Evolutionary conservation across 2,329 filamentous ascomycete species (phyloP).

Genomic region (Elsinoe perseae): DNA sequence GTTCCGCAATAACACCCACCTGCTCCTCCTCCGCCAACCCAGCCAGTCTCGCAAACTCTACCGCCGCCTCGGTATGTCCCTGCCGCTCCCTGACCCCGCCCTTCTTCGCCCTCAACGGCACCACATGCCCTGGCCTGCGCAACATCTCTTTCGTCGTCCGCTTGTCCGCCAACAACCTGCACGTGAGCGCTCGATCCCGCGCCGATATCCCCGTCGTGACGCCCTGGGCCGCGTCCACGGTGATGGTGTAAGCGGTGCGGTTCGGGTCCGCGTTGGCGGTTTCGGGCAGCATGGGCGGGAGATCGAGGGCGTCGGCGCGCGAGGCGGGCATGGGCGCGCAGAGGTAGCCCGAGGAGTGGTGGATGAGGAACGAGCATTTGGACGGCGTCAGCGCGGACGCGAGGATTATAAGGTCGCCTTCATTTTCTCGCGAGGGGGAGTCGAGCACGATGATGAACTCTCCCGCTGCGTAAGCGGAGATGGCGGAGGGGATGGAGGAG

Average conservation of each 20-base stretch:
- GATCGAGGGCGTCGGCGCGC: conserved; percentile 61
- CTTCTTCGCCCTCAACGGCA: conserved; percentile 69
- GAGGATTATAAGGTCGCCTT: conserved; percentile 95
- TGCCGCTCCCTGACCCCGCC: conserved; percentile 73
- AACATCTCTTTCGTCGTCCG: conserved; percentile 53
- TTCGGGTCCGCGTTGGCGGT: conserved; percentile 70
- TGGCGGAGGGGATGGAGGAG: conserved; percentile 12
- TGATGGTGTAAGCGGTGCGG: conserved; percentile 86
- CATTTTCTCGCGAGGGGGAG: conserved; percentile 86
- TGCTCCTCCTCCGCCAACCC: conserved; percentile 53
- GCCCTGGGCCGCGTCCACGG: conserved; percentile 66
- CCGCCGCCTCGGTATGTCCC: conserved; percentile 89
- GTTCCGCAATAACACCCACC: conserved; percentile 80
- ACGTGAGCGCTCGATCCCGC: conserved; percentile 75
- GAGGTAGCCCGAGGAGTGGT: conserved; percentile 79
- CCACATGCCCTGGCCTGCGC: conserved; percentile 78
- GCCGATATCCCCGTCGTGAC: conserved; percentile 88
- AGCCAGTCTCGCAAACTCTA: conserved; percentile 81
- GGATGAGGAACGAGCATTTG: conserved; percentile 95
- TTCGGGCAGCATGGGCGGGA: conserved; percentile 77
- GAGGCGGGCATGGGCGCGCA: conserved; percentile 72
- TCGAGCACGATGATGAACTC: conserved; percentile 96
- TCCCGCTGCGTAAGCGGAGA: conserved; percentile 37
- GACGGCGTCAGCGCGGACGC: conserved; percentile 73
- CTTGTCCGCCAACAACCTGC: conserved; percentile 66